Percentiles rank a stretch among this genome's conserved stretches.
Evolutionary conservation across 2,329 filamentous ascomycete genomes (phyloP).

Genomic region (Penicillium sp.): DNA sequence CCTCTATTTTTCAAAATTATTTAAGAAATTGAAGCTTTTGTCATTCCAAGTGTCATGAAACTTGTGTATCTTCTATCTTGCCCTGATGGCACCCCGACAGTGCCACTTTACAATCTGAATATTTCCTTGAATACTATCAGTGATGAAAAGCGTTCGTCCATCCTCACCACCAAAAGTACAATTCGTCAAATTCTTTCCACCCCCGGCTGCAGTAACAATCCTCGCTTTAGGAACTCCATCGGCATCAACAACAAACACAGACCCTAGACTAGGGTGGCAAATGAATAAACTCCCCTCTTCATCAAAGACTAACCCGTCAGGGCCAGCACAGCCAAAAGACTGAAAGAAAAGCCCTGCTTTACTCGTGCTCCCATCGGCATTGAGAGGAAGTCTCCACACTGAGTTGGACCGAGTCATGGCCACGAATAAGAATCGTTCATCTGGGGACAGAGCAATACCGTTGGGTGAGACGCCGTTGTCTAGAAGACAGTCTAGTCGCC

Average conservation of each 20-base stretch:
- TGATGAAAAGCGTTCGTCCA: conserved; percentile 42
- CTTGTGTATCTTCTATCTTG: too few species aligned
- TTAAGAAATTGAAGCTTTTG: too few species aligned
- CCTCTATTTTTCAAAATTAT: too few species aligned
- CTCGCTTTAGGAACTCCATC: conserved; percentile 40
- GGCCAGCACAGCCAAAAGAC: conserved; percentile 42
- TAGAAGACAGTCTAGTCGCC: conserved; percentile 39
- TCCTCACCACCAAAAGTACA: conserved; percentile 43
- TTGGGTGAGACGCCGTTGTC: conserved; percentile 43
- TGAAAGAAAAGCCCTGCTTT: conserved; percentile 44
- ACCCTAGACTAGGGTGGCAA: conserved; percentile 38
- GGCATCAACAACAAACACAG: conserved; percentile 38
- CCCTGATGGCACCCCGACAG: conserved; percentile 6
- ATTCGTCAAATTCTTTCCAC: conserved; percentile 41
- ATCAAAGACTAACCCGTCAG: conserved; percentile 41
- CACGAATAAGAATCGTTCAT: conserved; percentile 43
- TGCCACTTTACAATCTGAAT: conserved; percentile 19
- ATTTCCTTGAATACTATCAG: conserved; percentile 40
- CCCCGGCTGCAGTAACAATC: conserved; percentile 30
- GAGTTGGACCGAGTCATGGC: conserved; percentile 38
- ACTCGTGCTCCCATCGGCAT: conserved; percentile 39
- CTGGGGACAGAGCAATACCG: conserved; percentile 38
- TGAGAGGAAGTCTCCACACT: conserved; percentile 43
- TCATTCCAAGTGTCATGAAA: too few species aligned
- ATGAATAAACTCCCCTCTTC: conserved; percentile 41